These are phyloP conservation scores for Marchantia polymorpha DNA, from an alignment of 225 moss, liverwort and hornwort genomes.

Conservation along the genomic window DNA sequence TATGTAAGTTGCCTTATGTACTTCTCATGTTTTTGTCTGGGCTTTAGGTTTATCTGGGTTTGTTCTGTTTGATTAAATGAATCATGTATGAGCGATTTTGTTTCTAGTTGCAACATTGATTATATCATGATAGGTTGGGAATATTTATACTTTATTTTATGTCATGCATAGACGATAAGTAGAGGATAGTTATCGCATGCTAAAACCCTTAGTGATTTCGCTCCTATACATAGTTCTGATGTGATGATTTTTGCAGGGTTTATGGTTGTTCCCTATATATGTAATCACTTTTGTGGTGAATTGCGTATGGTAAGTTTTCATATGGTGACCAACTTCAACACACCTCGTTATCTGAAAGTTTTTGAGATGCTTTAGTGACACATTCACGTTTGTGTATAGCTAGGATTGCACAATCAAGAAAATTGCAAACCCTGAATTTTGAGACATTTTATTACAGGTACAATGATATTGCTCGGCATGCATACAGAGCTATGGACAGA, in stretches of 20 bases:
- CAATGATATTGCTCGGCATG: conserved; percentile 93
- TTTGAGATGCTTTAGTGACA: not conserved
- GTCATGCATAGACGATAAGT: no score
- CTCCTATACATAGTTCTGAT: no score
- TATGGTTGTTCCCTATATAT: conserved; percentile 91
- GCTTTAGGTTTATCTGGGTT: no score
- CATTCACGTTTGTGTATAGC: not conserved
- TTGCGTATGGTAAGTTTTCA: conserved; percentile 66
- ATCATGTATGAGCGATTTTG: no score
- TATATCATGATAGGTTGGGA: no score
- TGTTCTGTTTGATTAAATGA: no score
- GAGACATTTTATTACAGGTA: conserved; percentile 52
- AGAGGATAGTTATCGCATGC: no score
- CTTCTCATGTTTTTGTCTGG: no score
- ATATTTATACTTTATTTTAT: no score
- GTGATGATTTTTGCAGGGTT: conserved; percentile 55
- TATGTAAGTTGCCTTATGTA: conserved; percentile 57
- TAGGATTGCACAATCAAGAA: not conserved
- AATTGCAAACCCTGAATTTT: not conserved
- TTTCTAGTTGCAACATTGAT: no score
- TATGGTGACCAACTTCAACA: not conserved
- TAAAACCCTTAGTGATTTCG: no score
- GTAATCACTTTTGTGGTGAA: conserved; percentile 82
- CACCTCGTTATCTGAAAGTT: not conserved
- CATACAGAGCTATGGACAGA: conserved; percentile 63